Base-by-base conservation (phyloP, 192 early-diverging fungal genomes). In the Coemansia sp. region DNA sequence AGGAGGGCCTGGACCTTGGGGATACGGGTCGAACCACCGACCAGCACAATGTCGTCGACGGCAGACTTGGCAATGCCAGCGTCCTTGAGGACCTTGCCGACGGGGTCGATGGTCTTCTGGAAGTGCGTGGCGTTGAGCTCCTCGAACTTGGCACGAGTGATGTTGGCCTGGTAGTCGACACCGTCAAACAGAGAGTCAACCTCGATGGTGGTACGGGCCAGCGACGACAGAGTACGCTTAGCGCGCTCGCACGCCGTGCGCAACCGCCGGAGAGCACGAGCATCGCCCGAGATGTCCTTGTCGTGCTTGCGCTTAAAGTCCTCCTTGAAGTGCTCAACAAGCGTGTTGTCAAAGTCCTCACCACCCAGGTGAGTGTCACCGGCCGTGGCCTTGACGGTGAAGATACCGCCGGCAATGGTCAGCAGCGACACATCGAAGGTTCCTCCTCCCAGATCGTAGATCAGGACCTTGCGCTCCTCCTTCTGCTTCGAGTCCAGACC, bases 11-110 rank as follows among this genome's bases (percentile, higher is more conserved):
- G 88, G 76, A 96, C 86, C 84, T 93, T 94, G 83, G 94, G 94
- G 73, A 96, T 96, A 80, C 91, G 93, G 54, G 93, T 93, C 38
- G 92, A 94, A 59, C 94, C 93, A 70, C 94, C 91, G 42, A 91
- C 90, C 48, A 93, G 85, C 64, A 93, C 88, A 60, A 93, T 84
- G 70, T 91, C 93, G 71, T 90, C 71, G 63, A 93, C 82, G 48
- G 88, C 82, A 64, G 79, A 83, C 85, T 94, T 94, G 82, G 82
- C 68, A 63, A 87, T 79, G 69, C 83, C 84, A 76, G 88, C 87
- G 81, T 94, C 91, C 80, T 86, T 85, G 57, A 91, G 79, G 62
- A 88, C 89, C 82, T 88, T 83, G 34, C 78, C 75, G 56, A 88
- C 86, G 46, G 89, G 89, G 57, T 91, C 85, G 55, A 91, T 72